Percentiles rank a stretch among this genome's conserved stretches.
These are phyloP conservation scores for Cordyceps militaris DNA, from an alignment of 2,329 filamentous ascomycete genomes.

Conservation along the genomic window DNA sequence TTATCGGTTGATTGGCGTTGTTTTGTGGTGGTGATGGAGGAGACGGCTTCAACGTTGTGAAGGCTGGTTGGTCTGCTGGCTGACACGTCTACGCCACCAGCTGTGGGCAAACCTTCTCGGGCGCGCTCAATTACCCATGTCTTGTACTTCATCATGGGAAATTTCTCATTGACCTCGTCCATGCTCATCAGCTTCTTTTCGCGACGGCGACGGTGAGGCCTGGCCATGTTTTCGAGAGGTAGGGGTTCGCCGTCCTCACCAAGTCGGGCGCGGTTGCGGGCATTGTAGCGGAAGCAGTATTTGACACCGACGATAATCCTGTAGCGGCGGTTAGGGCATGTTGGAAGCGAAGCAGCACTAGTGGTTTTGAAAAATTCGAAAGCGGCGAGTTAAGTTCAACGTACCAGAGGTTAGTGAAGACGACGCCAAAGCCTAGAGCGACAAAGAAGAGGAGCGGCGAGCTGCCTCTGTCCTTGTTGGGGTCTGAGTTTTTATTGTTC, in stretches of 20 bases:
- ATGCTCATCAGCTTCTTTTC: slow-evolving; percentile 99
- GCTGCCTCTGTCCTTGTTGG: slow-evolving; percentile 25
- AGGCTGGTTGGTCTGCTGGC: slow-evolving; percentile 68
- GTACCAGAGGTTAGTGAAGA: slow-evolving; percentile 98
- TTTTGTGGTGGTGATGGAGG: slow-evolving; percentile 37
- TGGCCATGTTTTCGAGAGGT: slow-evolving; percentile 75
- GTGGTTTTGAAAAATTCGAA: background rate
- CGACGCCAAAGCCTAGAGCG: slow-evolving; percentile 90
- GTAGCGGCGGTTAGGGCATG: slow-evolving; percentile 19
- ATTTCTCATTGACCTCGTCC: slow-evolving; percentile 97
- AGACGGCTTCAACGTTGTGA: slow-evolving; percentile 55
- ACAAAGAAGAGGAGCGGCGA: slow-evolving; percentile 69
- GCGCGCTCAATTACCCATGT: slow-evolving; percentile 81
- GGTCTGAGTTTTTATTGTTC: slow-evolving; percentile 14
- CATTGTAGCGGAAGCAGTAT: slow-evolving; percentile 98
- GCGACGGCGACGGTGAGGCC: slow-evolving; percentile 75
- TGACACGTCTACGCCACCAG: slow-evolving; percentile 73
- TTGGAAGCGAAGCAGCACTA: background rate
- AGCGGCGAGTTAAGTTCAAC: slow-evolving; percentile 22
- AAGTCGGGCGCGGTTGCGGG: slow-evolving; percentile 76
- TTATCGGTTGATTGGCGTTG: slow-evolving; percentile 40
- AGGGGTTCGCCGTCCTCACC: slow-evolving; percentile 80
- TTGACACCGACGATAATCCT: slow-evolving; percentile 99
- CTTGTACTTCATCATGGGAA: slow-evolving; percentile 95
- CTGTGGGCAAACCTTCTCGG: slow-evolving; percentile 72